phyloP scores from a whole-genome alignment of 768 basidiomycete genomes.

The Boletales sp. region DNA sequence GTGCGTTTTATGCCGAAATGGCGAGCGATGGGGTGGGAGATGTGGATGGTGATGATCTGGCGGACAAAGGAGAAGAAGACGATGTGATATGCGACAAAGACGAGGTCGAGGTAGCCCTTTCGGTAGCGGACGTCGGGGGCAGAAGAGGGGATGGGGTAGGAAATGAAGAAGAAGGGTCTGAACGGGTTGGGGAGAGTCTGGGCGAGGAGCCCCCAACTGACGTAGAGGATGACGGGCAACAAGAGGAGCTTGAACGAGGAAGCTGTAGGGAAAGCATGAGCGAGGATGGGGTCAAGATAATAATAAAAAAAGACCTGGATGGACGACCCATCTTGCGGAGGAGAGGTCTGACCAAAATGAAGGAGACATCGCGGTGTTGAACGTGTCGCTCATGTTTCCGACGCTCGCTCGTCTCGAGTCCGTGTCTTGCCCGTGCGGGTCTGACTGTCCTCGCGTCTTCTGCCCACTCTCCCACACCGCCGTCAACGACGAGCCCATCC shows the following conservation, averaged over 20 bases:
- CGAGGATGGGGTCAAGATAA: no score
- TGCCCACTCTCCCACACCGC: no score
- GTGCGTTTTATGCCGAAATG: conserved; percentile 65
- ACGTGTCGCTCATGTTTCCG: conserved; percentile 63
- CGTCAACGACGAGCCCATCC: conserved; percentile 19
- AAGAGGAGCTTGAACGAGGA: conserved; percentile 66
- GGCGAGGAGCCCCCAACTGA: conserved; percentile 59
- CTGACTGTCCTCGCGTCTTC: conserved; percentile 36
- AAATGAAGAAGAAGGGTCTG: conserved; percentile 64
- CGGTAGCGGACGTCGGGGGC: conserved; percentile 58
- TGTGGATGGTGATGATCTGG: conserved; percentile 62
- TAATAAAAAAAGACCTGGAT: conserved; percentile 56
- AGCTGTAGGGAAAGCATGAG: conserved; percentile 35
- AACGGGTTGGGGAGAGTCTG: conserved; percentile 68
- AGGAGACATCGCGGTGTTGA: no score
- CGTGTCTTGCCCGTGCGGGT: conserved; percentile 55
- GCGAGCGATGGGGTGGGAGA: conserved; percentile 65
- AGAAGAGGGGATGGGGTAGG: conserved; percentile 51
- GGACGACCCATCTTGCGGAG: conserved; percentile 65
- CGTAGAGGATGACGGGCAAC: conserved; percentile 55
- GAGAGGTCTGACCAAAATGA: conserved; percentile 52
- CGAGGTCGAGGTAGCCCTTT: conserved; percentile 72
- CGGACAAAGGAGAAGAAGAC: conserved; percentile 88
- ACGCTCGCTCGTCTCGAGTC: conserved; percentile 53
- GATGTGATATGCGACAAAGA: conserved; percentile 80